A percentile compares a stretch with the other conserved stretches of the same genome.
phyloP scores from a whole-genome alignment of 306 rosid genomes.

The Corylus americana region DNA sequence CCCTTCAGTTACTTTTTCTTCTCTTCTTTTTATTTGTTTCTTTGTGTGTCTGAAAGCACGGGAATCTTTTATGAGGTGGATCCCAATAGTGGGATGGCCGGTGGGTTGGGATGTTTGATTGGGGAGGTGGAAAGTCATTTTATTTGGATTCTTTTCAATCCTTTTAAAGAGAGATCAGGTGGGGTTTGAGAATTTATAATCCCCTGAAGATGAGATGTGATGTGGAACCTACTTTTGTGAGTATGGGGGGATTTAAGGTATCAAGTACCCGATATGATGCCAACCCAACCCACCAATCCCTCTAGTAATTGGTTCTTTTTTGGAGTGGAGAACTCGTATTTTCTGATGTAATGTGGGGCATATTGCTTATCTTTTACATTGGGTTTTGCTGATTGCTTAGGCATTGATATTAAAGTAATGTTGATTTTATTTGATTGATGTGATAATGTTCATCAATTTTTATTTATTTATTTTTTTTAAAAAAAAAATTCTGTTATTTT shows the following conservation, averaged over 20 bases:
- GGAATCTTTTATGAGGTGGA: conserved; percentile 14
- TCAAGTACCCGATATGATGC: conserved; percentile 6
- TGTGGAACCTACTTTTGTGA: background rate
- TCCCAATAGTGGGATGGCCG: background rate
- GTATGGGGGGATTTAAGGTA: background rate
- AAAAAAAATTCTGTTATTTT: no score
- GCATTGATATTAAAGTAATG: no score
- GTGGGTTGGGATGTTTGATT: conserved; percentile 8
- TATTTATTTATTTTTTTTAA: no score
- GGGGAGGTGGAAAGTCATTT: conserved; percentile 7
- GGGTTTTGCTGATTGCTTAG: background rate
- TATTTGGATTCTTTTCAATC: conserved; percentile 2
- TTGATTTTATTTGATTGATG: no score
- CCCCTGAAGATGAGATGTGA: conserved; percentile 13
- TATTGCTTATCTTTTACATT: background rate
- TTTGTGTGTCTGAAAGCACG: background rate
- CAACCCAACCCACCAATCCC: conserved; percentile 9
- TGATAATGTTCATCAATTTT: no score
- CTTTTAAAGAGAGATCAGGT: background rate
- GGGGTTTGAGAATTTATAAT: conserved; percentile 5
- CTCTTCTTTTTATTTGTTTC: background rate
- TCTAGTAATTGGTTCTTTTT: conserved; percentile 1
- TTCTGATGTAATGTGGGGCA: background rate
- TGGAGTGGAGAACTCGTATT: background rate
- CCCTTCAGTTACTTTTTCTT: background rate